Base-by-base conservation (phyloP, 2,329 filamentous ascomycete species). In the Stagonosporopsis cucurbitacearum region DNA sequence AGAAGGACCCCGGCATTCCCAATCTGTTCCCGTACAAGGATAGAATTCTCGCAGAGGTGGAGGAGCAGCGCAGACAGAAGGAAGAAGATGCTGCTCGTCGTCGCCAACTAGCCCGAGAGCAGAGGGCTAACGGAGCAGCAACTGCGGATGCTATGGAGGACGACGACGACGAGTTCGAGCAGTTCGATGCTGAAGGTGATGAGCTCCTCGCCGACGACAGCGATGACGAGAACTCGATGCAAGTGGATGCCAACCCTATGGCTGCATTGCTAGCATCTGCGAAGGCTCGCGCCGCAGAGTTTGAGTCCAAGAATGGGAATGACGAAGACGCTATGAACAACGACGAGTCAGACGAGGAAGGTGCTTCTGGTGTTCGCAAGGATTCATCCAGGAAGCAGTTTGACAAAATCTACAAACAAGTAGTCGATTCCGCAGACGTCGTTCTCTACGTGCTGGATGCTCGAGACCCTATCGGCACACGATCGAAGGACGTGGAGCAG, bases 11-110 rank as follows among this genome's bases (percentile, higher is more conserved):
- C 22, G 95, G 95, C 44, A 97, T 99, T 60, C 95, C 95, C 36
- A 99, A 98, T 73, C 80, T 97, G 32, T 99, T 97, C 80, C 95
- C 95, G 0, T 97, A 95, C 83, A 99, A 99, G 81, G 93, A 97
- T 76, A 93, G 90, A 82, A 85, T 99, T 25, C 84, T 99, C 30
- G 87, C 93, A 55, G 92, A 99, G 78, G 96, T 99, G 67, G 95
- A 99, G 79, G 91, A 96, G 79, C 89, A 86, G 68, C 89, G 89
- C 72, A 81, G 88, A 64, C 81, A 85, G 75, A 97, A 94, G 81
- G 86, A 87, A 62, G 92, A 96, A 71, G 91, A 96, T 33, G 66
- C 61, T 71, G 83, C 84, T 54, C 82, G 85, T 72, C 83, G 86
- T 67, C 86, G 86, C 60, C 90, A 96, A 71, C 80, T 92, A 69